phyloP scores from a whole-genome alignment of 2,329 filamentous ascomycete species.

The Pseudogymnoascus sp. region DNA sequence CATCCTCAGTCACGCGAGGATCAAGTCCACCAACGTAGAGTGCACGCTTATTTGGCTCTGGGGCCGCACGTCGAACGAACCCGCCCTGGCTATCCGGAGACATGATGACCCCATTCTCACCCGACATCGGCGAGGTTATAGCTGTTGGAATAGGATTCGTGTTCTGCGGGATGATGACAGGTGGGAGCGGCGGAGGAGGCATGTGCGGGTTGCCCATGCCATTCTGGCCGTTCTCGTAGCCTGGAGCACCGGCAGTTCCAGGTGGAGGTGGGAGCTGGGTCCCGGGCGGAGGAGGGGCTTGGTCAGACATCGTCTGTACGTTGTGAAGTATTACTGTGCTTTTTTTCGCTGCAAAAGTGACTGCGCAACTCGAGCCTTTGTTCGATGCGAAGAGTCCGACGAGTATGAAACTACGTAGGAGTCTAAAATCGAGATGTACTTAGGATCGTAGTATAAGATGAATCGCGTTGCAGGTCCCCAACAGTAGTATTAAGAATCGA shows the following conservation, averaged over 20 bases:
- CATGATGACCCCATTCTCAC: conserved; percentile 60
- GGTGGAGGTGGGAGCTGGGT: conserved; percentile 64
- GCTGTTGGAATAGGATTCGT: conserved; percentile 91
- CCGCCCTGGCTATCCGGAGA: conserved; percentile 77
- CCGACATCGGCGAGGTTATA: conserved; percentile 80
- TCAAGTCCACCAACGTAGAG: conserved; percentile 94
- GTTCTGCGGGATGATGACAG: conserved; percentile 84
- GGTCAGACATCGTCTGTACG: conserved; percentile 64
- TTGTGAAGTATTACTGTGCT: not conserved
- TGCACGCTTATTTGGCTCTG: conserved; percentile 97
- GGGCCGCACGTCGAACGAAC: conserved; percentile 81
- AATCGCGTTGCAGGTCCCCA: not conserved
- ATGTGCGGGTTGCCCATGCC: conserved; percentile 69
- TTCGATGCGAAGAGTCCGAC: conserved; percentile 1
- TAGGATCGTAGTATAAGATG: not conserved
- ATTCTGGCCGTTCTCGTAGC: conserved; percentile 70
- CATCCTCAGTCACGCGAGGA: conserved; percentile 90
- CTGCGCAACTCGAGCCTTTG: conserved; percentile 2
- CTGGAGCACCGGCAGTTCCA: conserved; percentile 61
- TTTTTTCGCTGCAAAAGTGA: conserved; percentile 1
- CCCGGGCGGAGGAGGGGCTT: conserved; percentile 53
- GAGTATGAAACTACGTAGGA: conserved; percentile 8
- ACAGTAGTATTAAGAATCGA: conserved; percentile 6
- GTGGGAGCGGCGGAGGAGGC: conserved; percentile 81
- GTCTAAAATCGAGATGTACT: conserved; percentile 9